Conservation (phyloP, 73 alveolate species). For the Diophrys appendiculata region DNA sequence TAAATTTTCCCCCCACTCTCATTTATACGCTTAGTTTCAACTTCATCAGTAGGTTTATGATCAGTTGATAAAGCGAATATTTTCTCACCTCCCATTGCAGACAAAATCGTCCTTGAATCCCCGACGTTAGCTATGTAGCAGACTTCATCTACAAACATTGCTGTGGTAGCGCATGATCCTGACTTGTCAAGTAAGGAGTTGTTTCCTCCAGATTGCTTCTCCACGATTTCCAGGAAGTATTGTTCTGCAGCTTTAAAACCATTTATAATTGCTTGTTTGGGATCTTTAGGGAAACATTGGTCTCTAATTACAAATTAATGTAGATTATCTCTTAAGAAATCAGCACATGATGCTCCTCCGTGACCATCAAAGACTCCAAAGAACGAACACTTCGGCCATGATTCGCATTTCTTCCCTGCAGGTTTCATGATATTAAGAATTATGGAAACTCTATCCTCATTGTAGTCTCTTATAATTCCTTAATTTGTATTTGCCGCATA, state of each 20-base stretch:
- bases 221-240: slow-evolving; percentile 71
- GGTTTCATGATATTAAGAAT: slow-evolving; percentile 76
- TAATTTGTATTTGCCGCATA: slow-evolving; percentile 77
- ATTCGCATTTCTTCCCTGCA: slow-evolving; percentile 33
- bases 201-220: slow-evolving; percentile 61
- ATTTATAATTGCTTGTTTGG: slow-evolving; percentile 63
- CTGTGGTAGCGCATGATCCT: slow-evolving; percentile 84
- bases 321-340: slow-evolving; percentile 76
- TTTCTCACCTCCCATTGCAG: slow-evolving; percentile 86
- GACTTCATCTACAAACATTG: slow-evolving; percentile 74
- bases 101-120: slow-evolving; percentile 93
- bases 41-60: slow-evolving; percentile 95
- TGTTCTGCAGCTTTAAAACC: slow-evolving; percentile 77
- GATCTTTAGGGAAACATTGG: slow-evolving; percentile 66
- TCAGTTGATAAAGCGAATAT: slow-evolving; percentile 85
- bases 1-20: slow-evolving; percentile 97
- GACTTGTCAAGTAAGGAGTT: slow-evolving; percentile 72
- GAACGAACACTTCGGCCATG: slow-evolving; percentile 82
- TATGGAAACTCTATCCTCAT: slow-evolving; percentile 79
- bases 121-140: slow-evolving; percentile 97
- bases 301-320: slow-evolving; percentile 68
- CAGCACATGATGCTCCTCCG: slow-evolving; percentile 82
- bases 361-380: slow-evolving; percentile 86
- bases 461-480: slow-evolving; percentile 77
- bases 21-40: slow-evolving; percentile 60